Conservation (phyloP, 1,284 basidiomycete genomes). For the Anthracocystis setariae region DNA sequence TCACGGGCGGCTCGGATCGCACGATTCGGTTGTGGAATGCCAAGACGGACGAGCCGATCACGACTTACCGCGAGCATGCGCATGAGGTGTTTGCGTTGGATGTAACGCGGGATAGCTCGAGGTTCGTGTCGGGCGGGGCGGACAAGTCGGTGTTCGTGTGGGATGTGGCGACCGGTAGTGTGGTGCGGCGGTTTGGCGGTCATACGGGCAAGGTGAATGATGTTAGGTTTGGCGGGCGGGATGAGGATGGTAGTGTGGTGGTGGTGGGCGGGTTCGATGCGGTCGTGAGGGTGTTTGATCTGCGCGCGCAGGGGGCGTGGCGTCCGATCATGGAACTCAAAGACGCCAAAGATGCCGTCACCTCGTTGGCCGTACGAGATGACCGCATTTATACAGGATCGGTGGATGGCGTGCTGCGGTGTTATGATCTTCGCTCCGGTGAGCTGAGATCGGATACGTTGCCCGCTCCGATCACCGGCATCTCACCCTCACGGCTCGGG, state of each 20-base stretch:
- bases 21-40: slow-evolving; percentile 92
- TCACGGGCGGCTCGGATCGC: slow-evolving; percentile 91
- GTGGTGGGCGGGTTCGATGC: slow-evolving; percentile 56
- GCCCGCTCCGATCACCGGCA: slow-evolving; percentile 78
- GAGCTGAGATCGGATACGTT: slow-evolving; percentile 87
- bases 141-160: slow-evolving; percentile 92
- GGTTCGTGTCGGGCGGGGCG: slow-evolving; percentile 91
- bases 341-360: slow-evolving; percentile 86
- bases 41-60: slow-evolving; percentile 73
- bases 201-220: slow-evolving; percentile 90
- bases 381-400: slow-evolving; percentile 77
- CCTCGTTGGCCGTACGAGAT: slow-evolving; percentile 71
- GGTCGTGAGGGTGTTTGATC: slow-evolving; percentile 59
- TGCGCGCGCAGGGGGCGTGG: slow-evolving; percentile 72
- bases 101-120: slow-evolving; percentile 89
- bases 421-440: slow-evolving; percentile 92
- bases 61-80: slow-evolving; percentile 86
- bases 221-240: slow-evolving; percentile 76
- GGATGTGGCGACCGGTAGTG: slow-evolving; percentile 89
- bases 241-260: slow-evolving; percentile 48
- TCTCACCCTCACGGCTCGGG: slow-evolving; percentile 76
- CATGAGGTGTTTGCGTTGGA: slow-evolving; percentile 89
- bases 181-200: slow-evolving; percentile 82
- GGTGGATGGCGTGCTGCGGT: slow-evolving; percentile 88
- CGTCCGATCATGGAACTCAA: slow-evolving; percentile 86